Evolutionary conservation across 2,329 filamentous ascomycete genomes (phyloP), one percentile per base, ranked within the genome.

Genomic region (Fusarium sp.): DNA sequence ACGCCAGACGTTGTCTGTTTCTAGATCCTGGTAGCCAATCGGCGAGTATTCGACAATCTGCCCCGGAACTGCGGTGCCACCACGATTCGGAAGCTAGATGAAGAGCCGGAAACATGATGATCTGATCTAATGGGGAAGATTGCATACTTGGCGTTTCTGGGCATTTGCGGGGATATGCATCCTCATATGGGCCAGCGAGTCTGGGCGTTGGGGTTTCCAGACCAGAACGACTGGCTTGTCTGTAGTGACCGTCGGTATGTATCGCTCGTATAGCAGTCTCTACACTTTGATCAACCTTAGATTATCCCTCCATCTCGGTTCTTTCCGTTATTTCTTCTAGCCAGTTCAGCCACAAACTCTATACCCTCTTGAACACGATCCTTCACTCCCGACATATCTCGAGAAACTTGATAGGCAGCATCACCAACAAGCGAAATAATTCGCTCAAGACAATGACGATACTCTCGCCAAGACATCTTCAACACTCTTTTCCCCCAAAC

Each of bases 331-430:
- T n/a, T 2, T 28, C 13, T 5, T 54, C 33, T 28, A 54, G 50
- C 13, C 32, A 40, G 19, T 28, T 25, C 23, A 54, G 50, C 50
- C 33, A 40, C 50, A 54, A 38, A 54, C 7, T 38, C 18, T 12
- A 16, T n/a, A 3, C 6, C 3, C 11, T 12, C n/a, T 16, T 7
- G 9, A 38, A 5, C 19, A 53, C 33, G 2, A 18, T 4, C 2
- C 3, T 12, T 32, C 4, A 5, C 13, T 53, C 19, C 33, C 50
- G 19, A 12, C 18, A 28, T 21, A n/a, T 28, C 10, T n/a, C 10
- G 52, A 32, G 25, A 30, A 43, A 30, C 38, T n/a, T 28, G 15
- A n/a, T 9, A 13, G 33, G 5, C 19, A 18, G 23, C 30, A 10
- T 15, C 42, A 4, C 3, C 11, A 11, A 35, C 11, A 15, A 3